Conservation (phyloP, 2,329 filamentous ascomycete species). For the Sclerotinia trifoliorum region DNA sequence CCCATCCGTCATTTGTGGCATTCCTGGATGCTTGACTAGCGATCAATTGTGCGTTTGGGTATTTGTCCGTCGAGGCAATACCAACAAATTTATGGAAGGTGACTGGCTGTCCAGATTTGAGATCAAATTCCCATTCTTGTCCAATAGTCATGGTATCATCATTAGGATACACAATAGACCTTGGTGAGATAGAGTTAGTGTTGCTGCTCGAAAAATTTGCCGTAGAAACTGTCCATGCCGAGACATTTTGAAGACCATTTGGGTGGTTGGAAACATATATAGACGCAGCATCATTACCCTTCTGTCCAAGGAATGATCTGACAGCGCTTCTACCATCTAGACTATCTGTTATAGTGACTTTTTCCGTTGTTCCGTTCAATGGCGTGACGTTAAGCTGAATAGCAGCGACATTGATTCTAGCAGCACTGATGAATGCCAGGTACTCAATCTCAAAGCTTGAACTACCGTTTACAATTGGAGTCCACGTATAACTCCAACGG, state of each 20-base stretch:
- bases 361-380: constrained; percentile 29
- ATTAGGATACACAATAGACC: constrained; percentile 38
- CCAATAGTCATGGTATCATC: constrained; percentile 61
- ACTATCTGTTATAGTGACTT: constrained; percentile 57
- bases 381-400: constrained; percentile 24
- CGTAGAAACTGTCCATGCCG: constrained; percentile 55
- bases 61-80: constrained; percentile 61
- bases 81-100: constrained; percentile 62
- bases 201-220: constrained; percentile 38
- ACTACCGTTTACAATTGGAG: constrained; percentile 42
- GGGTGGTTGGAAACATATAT: constrained; percentile 64
- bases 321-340: constrained; percentile 62
- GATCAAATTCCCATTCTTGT: constrained; percentile 51
- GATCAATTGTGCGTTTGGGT: constrained; percentile 52
- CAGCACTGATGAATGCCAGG: constrained; percentile 37
- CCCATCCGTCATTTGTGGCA: constrained; percentile 24
- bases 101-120: constrained; percentile 51
- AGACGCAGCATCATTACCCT: constrained; percentile 45
- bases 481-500: constrained; percentile 24
- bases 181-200: constrained; percentile 40
- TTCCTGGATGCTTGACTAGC: constrained; percentile 42
- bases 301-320: constrained; percentile 55
- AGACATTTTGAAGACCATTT: constrained; percentile 55
- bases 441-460: constrained; percentile 61
- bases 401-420: constrained; percentile 26